These are phyloP conservation scores for Pseudocercospora fijiensis DNA, from an alignment of 2,329 filamentous ascomycete species.

Conservation along the genomic window DNA sequence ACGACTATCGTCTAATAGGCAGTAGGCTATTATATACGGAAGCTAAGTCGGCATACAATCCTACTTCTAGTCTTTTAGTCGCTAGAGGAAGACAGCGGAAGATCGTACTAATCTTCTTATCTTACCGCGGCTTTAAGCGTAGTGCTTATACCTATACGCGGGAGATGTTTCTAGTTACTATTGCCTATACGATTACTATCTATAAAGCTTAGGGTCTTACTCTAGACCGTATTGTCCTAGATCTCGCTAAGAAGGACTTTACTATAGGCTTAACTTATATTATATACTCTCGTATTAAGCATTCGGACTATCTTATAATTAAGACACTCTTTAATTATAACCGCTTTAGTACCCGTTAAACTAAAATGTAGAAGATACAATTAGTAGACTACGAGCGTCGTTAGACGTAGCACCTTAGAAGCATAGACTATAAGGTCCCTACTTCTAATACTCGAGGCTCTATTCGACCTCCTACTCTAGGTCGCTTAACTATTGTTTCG, in stretches of 20 bases:
- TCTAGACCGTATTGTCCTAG: neutral
- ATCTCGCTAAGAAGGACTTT: neutral
- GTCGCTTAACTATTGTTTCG: no score
- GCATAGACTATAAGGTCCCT: neutral
- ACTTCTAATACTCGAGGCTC: neutral
- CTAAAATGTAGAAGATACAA: neutral
- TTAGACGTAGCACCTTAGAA: neutral
- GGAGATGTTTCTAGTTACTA: conserved; percentile 1
- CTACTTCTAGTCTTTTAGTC: neutral
- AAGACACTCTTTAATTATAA: neutral
- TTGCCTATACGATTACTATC: conserved; percentile 6
- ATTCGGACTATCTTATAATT: neutral
- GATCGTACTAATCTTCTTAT: neutral
- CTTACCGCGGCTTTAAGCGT: neutral
- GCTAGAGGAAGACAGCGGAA: neutral
- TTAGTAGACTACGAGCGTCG: neutral
- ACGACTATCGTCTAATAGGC: neutral
- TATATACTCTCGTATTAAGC: neutral
- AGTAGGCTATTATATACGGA: neutral
- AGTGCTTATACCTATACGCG: neutral
- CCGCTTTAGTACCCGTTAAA: neutral
- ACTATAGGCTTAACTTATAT: neutral
- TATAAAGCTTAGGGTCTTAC: conserved; percentile 1
- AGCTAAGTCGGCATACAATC: neutral
- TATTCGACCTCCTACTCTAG: neutral